Percentiles rank a stretch among this genome's conserved stretches.
These are phyloP conservation scores for Aspergillus heteromorphus DNA, from an alignment of 495 filamentous ascomycete species.

Conservation along the genomic window DNA sequence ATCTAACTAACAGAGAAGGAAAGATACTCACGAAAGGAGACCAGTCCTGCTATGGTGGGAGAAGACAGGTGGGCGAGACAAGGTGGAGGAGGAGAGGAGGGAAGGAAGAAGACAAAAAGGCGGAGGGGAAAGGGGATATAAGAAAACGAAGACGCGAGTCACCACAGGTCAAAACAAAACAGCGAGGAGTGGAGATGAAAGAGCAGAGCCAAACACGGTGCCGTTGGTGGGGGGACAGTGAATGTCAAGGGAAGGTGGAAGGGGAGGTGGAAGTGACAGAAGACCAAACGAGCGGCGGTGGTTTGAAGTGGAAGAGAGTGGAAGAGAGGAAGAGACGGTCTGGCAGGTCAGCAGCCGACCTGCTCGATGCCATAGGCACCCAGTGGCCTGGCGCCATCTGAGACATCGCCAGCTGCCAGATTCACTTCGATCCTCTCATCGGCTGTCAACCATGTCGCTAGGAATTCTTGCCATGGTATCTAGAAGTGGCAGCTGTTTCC, in stretches of 20 bases:
- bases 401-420: no score
- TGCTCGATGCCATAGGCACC: no score
- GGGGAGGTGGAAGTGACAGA: slow-evolving; percentile 7
- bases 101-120: slow-evolving; percentile 3
- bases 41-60: not conserved
- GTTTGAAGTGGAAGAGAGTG: no score
- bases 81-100: slow-evolving; percentile 5
- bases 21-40: not conserved
- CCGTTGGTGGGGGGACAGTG: not conserved
- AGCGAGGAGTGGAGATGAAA: not conserved
- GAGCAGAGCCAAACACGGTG: no score
- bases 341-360: not conserved
- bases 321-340: not conserved
- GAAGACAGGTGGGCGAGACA: not conserved
- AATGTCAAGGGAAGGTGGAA: not conserved
- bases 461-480: not conserved
- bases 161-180: not conserved
- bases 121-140: slow-evolving; percentile 5
- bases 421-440: no score
- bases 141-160: slow-evolving; percentile 3
- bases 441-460: no score
- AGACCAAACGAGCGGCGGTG: slow-evolving; percentile 1
- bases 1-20: not conserved
- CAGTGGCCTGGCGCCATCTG: no score
- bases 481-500: slow-evolving; percentile 1